Conservation (phyloP, 305 asterid genomes). For the Solanum aculeatissimum region DNA sequence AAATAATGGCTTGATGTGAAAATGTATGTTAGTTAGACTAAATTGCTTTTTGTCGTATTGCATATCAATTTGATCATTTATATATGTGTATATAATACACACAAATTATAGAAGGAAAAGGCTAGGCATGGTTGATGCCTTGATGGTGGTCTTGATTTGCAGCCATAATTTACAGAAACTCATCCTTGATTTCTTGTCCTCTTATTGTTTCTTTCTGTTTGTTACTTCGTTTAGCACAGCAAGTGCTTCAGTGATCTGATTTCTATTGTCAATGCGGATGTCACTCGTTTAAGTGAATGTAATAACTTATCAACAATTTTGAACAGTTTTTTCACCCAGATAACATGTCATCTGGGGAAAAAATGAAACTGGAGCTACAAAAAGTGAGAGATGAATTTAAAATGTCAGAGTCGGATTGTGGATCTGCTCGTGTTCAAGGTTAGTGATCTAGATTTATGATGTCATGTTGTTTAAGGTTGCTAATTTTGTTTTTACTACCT, state of each 20-base stretch:
- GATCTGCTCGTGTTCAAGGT: conserved; percentile 90
- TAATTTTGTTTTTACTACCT: background rate
- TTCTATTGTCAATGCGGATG: background rate
- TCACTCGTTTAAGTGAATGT: background rate
- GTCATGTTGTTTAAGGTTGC: background rate
- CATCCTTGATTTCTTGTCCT: background rate
- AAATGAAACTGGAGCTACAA: conserved; percentile 54
- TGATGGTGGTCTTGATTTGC: background rate
- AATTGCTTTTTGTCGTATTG: background rate
- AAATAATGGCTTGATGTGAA: background rate
- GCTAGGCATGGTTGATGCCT: background rate
- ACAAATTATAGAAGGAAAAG: background rate
- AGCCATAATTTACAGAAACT: background rate
- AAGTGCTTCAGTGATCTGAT: background rate
- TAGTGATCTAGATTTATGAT: background rate
- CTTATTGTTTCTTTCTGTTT: background rate
- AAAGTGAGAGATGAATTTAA: conserved; percentile 76
- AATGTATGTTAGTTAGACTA: background rate
- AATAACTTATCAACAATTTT: background rate
- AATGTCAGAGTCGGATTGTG: conserved; percentile 83
- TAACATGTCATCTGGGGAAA: conserved; percentile 69
- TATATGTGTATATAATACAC: too few species aligned
- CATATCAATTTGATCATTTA: background rate
- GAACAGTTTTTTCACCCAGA: conserved; percentile 72
- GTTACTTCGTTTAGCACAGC: background rate